These are phyloP conservation scores for Piper betle DNA, from an alignment of 164 flowering plant species.

Conservation along the genomic window DNA sequence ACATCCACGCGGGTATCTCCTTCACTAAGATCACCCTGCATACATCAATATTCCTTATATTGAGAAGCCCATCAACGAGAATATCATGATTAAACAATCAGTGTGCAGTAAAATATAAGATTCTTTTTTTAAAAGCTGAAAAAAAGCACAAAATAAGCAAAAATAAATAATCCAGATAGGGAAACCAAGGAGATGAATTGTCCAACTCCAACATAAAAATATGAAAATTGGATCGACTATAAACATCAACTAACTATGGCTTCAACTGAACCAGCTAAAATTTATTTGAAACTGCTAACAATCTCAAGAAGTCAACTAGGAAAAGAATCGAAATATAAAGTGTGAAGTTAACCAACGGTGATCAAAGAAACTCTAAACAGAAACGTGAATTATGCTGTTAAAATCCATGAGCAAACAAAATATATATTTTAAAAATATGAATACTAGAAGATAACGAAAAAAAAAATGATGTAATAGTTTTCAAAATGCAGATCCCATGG, in stretches of 20 bases:
- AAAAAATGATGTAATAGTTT: constrained; percentile 14
- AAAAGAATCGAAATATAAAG: background rate
- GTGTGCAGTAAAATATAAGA: no score
- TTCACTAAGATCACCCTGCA: constrained; percentile 37
- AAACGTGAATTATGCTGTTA: no score
- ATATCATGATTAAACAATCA: no score
- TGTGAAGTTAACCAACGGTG: background rate
- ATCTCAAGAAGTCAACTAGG: background rate
- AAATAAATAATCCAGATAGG: no score
- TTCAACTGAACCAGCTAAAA: background rate
- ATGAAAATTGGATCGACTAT: no score
- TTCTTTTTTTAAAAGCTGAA: no score
- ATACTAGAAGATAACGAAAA: constrained; percentile 2
- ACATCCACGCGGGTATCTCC: constrained; percentile 67
- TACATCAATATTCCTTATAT: no score
- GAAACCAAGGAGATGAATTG: no score
- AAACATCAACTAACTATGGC: background rate
- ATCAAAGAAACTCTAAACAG: background rate
- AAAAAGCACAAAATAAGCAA: no score
- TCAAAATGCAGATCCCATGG: constrained; percentile 17
- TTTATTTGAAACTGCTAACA: background rate
- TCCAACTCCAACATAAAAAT: no score
- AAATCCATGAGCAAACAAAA: background rate
- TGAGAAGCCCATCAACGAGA: no score
- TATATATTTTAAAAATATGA: no score